phyloP scores from a whole-genome alignment of 176 grass and related monocot genomes.

The Oryza glaberrima region DNA sequence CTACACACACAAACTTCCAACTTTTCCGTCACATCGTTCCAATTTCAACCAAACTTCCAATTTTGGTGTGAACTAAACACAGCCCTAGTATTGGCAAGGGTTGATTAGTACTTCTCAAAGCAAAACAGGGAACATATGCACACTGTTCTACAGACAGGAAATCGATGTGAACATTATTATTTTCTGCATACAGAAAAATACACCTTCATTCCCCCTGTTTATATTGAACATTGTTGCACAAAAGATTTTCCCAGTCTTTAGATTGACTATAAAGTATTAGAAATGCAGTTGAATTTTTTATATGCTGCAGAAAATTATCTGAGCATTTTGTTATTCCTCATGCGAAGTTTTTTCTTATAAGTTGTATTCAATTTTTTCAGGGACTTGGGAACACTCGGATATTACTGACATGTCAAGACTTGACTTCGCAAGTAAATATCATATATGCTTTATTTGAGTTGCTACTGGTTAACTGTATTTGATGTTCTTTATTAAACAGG shows the following conservation, averaged over 20 bases:
- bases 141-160: neutral
- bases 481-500: neutral
- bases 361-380: slow-evolving; percentile 50
- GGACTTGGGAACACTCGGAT: slow-evolving; percentile 55
- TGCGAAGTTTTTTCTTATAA: slow-evolving; percentile 20
- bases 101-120: neutral
- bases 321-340: neutral
- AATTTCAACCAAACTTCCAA: too few species aligned
- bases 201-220: neutral
- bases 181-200: neutral
- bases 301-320: neutral
- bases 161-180: neutral
- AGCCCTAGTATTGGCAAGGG: neutral
- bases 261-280: neutral
- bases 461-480: neutral
- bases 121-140: neutral
- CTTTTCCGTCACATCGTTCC: too few species aligned
- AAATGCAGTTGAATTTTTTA: neutral
- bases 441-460: neutral
- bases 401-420: slow-evolving; percentile 64
- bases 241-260: neutral
- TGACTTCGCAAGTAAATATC: slow-evolving; percentile 54
- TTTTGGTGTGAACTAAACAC: too few species aligned
- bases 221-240: neutral
- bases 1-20: too few species aligned